Evolutionary conservation across 148 eudicot species (phyloP).

Genomic region (Fallopia convolvulus): DNA sequence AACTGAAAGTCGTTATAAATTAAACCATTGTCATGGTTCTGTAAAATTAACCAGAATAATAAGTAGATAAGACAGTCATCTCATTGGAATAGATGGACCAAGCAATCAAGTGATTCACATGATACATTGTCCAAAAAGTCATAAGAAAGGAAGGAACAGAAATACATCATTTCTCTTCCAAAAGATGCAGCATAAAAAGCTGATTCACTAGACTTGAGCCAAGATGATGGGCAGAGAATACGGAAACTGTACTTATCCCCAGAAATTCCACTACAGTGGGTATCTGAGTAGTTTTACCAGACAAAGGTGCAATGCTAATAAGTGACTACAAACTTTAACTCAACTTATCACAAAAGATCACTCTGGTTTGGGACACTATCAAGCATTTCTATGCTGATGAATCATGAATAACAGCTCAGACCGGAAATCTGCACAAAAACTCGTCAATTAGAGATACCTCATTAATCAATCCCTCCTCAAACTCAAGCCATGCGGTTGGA

Average conservation of each 20-base stretch:
- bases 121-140: not conserved
- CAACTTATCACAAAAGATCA: not conserved
- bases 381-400: not conserved
- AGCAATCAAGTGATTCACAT: not conserved
- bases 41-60: not conserved
- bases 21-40: not conserved
- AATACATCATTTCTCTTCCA: not conserved
- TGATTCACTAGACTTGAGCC: not conserved
- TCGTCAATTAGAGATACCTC: conserved; percentile 42
- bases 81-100: not conserved
- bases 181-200: not conserved
- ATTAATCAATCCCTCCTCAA: conserved; percentile 71
- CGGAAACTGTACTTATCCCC: not conserved
- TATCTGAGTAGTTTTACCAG: not conserved
- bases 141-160: too few relatives aligned
- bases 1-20: not conserved
- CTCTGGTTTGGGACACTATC: not conserved
- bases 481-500: conserved; percentile 91
- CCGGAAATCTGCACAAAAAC: not conserved
- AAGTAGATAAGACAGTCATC: not conserved
- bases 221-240: not conserved
- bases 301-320: not conserved
- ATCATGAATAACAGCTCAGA: not conserved
- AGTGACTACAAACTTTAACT: not conserved
- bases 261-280: not conserved